Evolutionary conservation across 176 grass and related monocot genomes (phyloP), one percentile per base, ranked within the genome.

Genomic region (Aegilops bicornis): DNA sequence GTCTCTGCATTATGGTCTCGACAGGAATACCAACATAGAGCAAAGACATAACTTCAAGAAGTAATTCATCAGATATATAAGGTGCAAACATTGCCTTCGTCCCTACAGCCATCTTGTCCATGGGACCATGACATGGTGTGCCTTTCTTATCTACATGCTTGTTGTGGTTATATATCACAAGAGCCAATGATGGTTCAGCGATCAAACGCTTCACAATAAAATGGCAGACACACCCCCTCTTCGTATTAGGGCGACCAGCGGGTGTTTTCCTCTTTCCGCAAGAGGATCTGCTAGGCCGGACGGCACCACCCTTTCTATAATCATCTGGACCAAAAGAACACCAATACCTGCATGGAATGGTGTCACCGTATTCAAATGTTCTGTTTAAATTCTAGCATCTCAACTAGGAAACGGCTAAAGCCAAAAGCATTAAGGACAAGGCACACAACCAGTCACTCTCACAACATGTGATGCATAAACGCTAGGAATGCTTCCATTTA

Each of bases 251-350:
- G 23, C 97, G 90, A 54, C 97, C 93, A 70, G 97, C 93, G 40
- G 93, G 91, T 82, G 96, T 91, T 89, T 98, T 98, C 52, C 90
- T 90, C 79, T 87, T 90, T 69, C 90, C 85, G 69, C 88, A 37
- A 77, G 82, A 96, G 52, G 90, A 84, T 72, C 97, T 90, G 77
- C 97, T 98, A 68, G 97, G 94, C 2, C 97, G 86, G 63, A 94
- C 87, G 39, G 76, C 64, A 40, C 94, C 94, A 36, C 97, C 94
- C 79, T 91, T 96, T 80, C 92, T 94, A 64, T 96, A 88, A 85
- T 96, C 97, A 76, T 99, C 97, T 65, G 92, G 97, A 76, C 97
- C 97, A 82, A 99, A 99, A 74, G 94, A 99, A 88, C 97, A 99
- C 94, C 97, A 99, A 88, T 99, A 99, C 82, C 94, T 99, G 90